Percentiles rank a stretch among this genome's conserved stretches.
These are phyloP conservation scores for Moniliella sp. DNA, from an alignment of 1,284 basidiomycete species.

Conservation along the genomic window DNA sequence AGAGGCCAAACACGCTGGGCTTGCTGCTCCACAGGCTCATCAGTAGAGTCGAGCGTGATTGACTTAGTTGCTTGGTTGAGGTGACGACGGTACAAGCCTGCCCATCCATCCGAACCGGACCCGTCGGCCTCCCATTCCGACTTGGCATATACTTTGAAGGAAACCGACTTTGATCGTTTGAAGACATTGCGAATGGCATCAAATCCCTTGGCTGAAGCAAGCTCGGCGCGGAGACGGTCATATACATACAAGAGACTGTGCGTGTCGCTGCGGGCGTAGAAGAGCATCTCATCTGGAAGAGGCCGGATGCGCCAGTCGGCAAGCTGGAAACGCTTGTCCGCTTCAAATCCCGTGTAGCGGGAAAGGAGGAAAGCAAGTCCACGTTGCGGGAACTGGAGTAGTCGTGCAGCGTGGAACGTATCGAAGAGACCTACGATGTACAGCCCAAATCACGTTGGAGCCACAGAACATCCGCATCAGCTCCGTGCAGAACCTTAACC, in stretches of 20 bases:
- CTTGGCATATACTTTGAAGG: conserved; percentile 25
- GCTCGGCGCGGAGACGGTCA: conserved; percentile 67
- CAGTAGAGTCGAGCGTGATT: conserved; percentile 5
- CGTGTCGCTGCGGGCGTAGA: conserved; percentile 82
- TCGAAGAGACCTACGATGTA: conserved; percentile 89
- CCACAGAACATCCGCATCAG: conserved; percentile 83
- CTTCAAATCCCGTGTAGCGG: conserved; percentile 69
- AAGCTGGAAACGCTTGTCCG: conserved; percentile 84
- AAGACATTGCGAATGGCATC: conserved; percentile 24
- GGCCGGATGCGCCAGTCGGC: conserved; percentile 91
- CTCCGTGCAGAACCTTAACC: conserved; percentile 67
- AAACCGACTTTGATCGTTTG: conserved; percentile 15
- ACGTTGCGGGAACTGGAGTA: conserved; percentile 49
- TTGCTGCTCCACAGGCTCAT: conserved; percentile 10
- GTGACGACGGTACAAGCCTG: conserved; percentile 15
- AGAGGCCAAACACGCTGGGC: conserved; percentile 36
- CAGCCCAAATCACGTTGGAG: conserved; percentile 76
- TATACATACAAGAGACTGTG: conserved; percentile 83
- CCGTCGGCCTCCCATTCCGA: conserved; percentile 24
- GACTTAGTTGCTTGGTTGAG: too few relatives aligned
- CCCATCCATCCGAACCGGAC: conserved; percentile 22
- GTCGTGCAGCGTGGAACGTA: conserved; percentile 76
- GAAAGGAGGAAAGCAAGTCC: conserved; percentile 64
- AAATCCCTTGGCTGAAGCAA: conserved; percentile 37
- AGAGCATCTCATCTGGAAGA: conserved; percentile 63